phyloP scores from a whole-genome alignment of 208 protist species.

The Acanthamoeba lenticulata region DNA sequence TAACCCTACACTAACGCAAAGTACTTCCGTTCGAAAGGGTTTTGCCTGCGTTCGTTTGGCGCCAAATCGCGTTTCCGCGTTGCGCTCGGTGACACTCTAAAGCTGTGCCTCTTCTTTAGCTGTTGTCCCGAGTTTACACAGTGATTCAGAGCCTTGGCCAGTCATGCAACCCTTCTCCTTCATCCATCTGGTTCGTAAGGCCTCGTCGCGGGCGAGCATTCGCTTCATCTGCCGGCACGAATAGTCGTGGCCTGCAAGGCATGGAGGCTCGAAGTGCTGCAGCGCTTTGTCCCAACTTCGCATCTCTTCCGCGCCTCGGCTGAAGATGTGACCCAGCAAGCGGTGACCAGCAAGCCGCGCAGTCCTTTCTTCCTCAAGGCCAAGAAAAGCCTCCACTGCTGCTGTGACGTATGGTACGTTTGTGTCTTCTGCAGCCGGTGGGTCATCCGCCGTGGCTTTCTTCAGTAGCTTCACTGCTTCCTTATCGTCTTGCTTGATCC shows the following conservation, averaged over 20 bases:
- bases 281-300: not conserved
- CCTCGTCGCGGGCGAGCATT: not conserved
- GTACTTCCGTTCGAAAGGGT: too few species aligned
- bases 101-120: not conserved
- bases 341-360: not conserved
- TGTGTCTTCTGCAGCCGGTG: not conserved
- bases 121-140: too few species aligned
- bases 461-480: not conserved
- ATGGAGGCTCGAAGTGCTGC: not conserved
- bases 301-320: not conserved
- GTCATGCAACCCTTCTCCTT: not conserved
- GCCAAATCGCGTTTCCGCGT: not conserved
- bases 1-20: too few species aligned
- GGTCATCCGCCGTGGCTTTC: not conserved
- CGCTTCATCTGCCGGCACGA: not conserved
- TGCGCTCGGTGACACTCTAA: too few species aligned
- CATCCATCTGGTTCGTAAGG: not conserved
- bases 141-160: not conserved
- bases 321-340: not conserved
- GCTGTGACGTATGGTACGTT: not conserved
- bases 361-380: not conserved
- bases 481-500: not conserved
- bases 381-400: not conserved
- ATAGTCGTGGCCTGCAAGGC: not conserved
- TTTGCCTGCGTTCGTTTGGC: not conserved